Percentiles rank a stretch among this genome's conserved stretches.
Conservation (phyloP, 2,329 filamentous ascomycete genomes). For the Passalora sequoiae region DNA sequence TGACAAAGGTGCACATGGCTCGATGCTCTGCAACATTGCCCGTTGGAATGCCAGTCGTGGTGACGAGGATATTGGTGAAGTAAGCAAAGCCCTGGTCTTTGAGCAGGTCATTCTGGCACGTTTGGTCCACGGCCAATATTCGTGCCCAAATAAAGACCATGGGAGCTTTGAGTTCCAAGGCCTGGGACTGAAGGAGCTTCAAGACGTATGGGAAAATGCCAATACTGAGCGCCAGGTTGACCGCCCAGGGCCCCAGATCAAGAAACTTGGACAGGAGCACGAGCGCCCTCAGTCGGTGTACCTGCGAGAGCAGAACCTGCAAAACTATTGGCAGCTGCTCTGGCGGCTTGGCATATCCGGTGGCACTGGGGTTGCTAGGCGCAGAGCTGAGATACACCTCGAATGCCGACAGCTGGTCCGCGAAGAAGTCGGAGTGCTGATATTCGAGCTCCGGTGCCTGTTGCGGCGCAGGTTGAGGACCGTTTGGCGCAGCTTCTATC, state of each 20-base stretch:
- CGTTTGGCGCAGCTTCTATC: slow-evolving; percentile 18
- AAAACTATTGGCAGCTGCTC: slow-evolving; percentile 95
- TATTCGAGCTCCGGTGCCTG: slow-evolving; percentile 69
- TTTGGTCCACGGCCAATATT: slow-evolving; percentile 88
- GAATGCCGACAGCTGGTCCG: slow-evolving; percentile 93
- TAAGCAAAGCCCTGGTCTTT: slow-evolving; percentile 98
- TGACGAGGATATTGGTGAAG: slow-evolving; percentile 88
- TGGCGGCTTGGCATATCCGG: slow-evolving; percentile 63
- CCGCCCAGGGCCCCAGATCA: slow-evolving; percentile 94
- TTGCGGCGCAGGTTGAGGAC: slow-evolving; percentile 14
- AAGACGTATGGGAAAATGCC: slow-evolving; percentile 99
- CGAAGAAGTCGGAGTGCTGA: slow-evolving; percentile 91
- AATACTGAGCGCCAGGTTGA: slow-evolving; percentile 95
- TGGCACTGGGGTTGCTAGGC: slow-evolving; percentile 76
- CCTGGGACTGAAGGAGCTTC: slow-evolving; percentile 91
- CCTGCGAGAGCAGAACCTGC: slow-evolving; percentile 91
- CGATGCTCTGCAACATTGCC: slow-evolving; percentile 89
- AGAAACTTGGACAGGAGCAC: slow-evolving; percentile 90
- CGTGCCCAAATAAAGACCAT: slow-evolving; percentile 99
- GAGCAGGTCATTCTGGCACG: slow-evolving; percentile 86
- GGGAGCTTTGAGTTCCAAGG: slow-evolving; percentile 88
- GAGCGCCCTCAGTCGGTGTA: slow-evolving; percentile 83
- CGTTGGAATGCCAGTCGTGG: slow-evolving; percentile 65
- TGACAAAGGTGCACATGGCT: slow-evolving; percentile 97
- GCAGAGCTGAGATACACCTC: slow-evolving; percentile 91